A percentile compares a stretch with the other conserved stretches of the same genome.
Conservation (phyloP, 2,329 filamentous ascomycete genomes). For the Aspergillus clavatus region DNA sequence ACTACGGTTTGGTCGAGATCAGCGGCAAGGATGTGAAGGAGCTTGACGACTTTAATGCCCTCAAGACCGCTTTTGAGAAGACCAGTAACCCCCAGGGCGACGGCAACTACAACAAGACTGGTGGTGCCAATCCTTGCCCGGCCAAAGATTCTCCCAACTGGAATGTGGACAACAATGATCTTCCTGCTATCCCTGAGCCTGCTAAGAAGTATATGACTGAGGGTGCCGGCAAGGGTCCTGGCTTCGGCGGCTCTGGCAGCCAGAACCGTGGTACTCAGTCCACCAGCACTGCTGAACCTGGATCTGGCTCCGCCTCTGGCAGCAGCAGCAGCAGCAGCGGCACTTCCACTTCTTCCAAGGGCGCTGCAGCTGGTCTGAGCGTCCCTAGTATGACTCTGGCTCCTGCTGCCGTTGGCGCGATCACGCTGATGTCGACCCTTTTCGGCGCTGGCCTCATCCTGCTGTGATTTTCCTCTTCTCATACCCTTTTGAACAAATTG, state of each 20-base stretch:
- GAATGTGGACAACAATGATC: constrained; percentile 50
- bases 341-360: constrained; percentile 30
- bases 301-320: constrained; percentile 40
- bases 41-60: constrained; percentile 57
- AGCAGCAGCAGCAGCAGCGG: constrained; percentile 5
- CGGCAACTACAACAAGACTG: constrained; percentile 55
- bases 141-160: constrained; percentile 49
- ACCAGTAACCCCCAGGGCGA: constrained; percentile 52
- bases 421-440: constrained; percentile 50
- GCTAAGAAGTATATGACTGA: constrained; percentile 54
- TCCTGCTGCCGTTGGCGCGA: constrained; percentile 48
- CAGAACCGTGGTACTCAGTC: constrained; percentile 52
- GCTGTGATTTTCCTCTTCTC: constrained; percentile 21
- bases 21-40: constrained; percentile 52
- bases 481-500: constrained; percentile 7
- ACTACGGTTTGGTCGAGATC: constrained; percentile 74
- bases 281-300: constrained; percentile 46
- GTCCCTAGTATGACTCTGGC: constrained; percentile 45
- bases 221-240: constrained; percentile 54
- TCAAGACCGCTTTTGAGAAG: constrained; percentile 48
- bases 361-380: constrained; percentile 43
- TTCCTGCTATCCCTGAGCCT: constrained; percentile 54
- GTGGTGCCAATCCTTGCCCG: constrained; percentile 52
- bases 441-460: constrained; percentile 47
- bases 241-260: constrained; percentile 52